These are phyloP conservation scores for Dinochytrium kinnereticum DNA, from an alignment of 371 early-diverging fungal species.

Conservation along the genomic window DNA sequence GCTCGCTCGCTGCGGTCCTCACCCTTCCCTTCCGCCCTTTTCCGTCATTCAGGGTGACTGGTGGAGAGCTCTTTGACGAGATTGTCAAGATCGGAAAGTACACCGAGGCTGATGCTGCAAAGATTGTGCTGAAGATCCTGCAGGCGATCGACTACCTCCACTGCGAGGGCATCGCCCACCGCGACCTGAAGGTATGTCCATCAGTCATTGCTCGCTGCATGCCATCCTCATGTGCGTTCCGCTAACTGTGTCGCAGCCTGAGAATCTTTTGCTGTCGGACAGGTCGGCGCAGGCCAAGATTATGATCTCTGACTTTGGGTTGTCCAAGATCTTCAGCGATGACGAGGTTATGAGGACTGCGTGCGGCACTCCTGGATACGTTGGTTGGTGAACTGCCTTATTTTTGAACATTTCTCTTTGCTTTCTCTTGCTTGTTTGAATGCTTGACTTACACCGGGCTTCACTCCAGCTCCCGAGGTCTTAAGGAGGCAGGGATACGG, in stretches of 20 bases:
- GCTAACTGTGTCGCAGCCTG: conserved; percentile 58
- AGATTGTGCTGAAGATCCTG: conserved; percentile 70
- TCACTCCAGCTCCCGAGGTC: conserved; percentile 84
- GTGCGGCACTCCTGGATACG: conserved; percentile 98
- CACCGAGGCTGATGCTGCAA: conserved; percentile 78
- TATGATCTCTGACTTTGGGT: conserved; percentile 94
- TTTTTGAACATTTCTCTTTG: too few species aligned
- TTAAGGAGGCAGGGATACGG: conserved; percentile 78
- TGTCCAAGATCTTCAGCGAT: conserved; percentile 85
- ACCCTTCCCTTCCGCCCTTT: background rate
- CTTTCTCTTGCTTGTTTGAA: background rate
- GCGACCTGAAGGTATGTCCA: conserved; percentile 68
- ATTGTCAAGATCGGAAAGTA: conserved; percentile 75
- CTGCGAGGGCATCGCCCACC: conserved; percentile 63
- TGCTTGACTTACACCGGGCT: background rate
- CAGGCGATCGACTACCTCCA: conserved; percentile 65
- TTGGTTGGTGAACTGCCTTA: conserved; percentile 44
- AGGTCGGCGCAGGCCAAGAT: conserved; percentile 67
- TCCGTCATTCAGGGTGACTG: conserved; percentile 63
- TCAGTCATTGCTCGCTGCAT: too few species aligned
- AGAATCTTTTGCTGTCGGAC: conserved; percentile 76
- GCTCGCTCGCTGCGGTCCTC: too few species aligned
- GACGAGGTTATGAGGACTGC: conserved; percentile 72
- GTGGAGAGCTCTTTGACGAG: conserved; percentile 94
- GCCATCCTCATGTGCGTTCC: background rate